phyloP scores from a whole-genome alignment of 2,329 filamentous ascomycete genomes.

The Alternaria sp. region DNA sequence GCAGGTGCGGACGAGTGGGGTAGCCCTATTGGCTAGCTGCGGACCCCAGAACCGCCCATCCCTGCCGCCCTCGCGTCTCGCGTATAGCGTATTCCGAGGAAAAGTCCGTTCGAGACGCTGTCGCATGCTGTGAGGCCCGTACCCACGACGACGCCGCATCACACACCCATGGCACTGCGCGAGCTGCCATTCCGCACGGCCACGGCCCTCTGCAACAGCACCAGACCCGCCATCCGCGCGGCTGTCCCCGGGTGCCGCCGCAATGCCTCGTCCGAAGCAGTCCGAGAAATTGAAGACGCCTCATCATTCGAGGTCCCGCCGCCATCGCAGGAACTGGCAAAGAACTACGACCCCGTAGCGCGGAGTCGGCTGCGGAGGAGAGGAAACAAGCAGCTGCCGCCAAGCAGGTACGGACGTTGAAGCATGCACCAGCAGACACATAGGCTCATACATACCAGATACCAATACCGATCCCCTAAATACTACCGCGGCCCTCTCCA shows the following conservation, averaged over 20 bases:
- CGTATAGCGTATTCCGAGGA: slow-evolving; percentile 15
- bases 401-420: slow-evolving; percentile 57
- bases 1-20: slow-evolving; percentile 13
- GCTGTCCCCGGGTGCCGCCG: slow-evolving; percentile 44
- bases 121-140: not conserved
- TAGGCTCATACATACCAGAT: slow-evolving; percentile 61
- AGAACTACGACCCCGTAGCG: slow-evolving; percentile 58
- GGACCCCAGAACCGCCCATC: slow-evolving; percentile 11
- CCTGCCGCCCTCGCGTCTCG: slow-evolving; percentile 17
- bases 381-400: slow-evolving; percentile 54
- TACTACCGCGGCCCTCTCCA: slow-evolving; percentile 94
- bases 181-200: slow-evolving; percentile 43
- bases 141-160: slow-evolving; percentile 20
- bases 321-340: slow-evolving; percentile 50
- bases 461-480: slow-evolving; percentile 92
- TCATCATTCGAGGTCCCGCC: slow-evolving; percentile 53
- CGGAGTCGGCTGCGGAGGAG: slow-evolving; percentile 51
- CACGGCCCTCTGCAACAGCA: slow-evolving; percentile 30
- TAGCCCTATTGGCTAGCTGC: slow-evolving; percentile 13
- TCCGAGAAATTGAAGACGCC: slow-evolving; percentile 55
- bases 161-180: slow-evolving; percentile 44
- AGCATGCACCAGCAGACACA: not conserved
- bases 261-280: slow-evolving; percentile 55
- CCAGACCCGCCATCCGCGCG: slow-evolving; percentile 29
- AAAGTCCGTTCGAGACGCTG: slow-evolving; percentile 19